Evolutionary conservation across 1,284 basidiomycete genomes (phyloP), one percentile per base, ranked within the genome.

Genomic region (Cryptococcus sp.): DNA sequence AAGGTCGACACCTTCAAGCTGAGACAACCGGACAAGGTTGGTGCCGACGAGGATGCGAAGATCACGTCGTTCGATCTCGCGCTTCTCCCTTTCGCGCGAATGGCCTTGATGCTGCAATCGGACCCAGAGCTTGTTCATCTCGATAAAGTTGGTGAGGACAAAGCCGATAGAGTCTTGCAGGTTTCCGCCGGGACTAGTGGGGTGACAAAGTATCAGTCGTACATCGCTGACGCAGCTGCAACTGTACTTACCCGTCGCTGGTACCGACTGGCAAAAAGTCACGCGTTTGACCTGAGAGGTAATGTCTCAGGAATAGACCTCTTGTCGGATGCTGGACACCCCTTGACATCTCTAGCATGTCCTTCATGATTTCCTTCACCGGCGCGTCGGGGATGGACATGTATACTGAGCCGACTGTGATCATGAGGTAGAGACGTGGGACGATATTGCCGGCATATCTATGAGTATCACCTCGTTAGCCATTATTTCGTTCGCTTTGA

Each of bases 111-210:
- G 93, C 76, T 97, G 94, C 22, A 97, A 82, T 45, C 93, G 87
- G 1, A 97, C 94, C 93, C 93, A 97, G 26, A 97, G 86, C 77
- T 96, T 97, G 84, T 96, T 97, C 93, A 96, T 97, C 75, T 97
- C 93, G 74, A 97, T 92, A 71, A 96, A 96, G 79, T 97, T 96
- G 62, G 93, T 95, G 58, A 97, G 84, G 25, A 96, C 92, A 74
- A 96, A 97, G 3, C 85, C 86, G 64, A 91, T 93, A 1, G 92
- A 95, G 78, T 97, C 93, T 78, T 93, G 87, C 2, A 97, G 82
- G 73, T 92, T 91, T 48, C 93, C 93, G 45, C 80, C 77, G 17
- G 91, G 89, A 19, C 93, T 95, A 70, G 8, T 43, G 13, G 25
- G n/a, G 41, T 25, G 22, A 61, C 43, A 64, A 58, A 43, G 15